Conservation (phyloP, 768 basidiomycete genomes). For the Trametes coccinea region DNA sequence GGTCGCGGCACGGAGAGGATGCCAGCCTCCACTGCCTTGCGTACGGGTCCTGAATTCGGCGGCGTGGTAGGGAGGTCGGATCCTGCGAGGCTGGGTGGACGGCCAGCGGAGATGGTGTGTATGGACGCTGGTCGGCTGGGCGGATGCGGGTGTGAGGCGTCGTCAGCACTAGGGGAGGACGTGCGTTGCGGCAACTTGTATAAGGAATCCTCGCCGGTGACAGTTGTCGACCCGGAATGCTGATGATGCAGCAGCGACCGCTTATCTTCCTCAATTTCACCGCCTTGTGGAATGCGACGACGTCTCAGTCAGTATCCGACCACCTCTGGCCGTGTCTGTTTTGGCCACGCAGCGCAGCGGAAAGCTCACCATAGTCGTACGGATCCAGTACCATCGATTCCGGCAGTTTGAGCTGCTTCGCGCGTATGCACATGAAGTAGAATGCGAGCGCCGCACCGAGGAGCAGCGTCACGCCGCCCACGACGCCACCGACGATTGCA, state of each 20-base stretch:
- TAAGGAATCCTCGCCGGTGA: too few species aligned
- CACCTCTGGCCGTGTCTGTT: too few species aligned
- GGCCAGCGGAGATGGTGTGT: neutral
- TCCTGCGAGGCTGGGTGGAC: neutral
- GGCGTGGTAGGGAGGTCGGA: neutral
- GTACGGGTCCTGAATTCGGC: neutral
- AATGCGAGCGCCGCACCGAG: neutral
- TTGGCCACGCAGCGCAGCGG: neutral
- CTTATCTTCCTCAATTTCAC: too few species aligned
- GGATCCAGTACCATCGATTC: neutral
- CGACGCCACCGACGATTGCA: slow-evolving; percentile 19
- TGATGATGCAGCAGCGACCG: too few species aligned
- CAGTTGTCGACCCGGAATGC: too few species aligned
- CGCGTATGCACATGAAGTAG: slow-evolving; percentile 4
- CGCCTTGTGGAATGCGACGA: too few species aligned
- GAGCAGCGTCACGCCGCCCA: slow-evolving; percentile 13
- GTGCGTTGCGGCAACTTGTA: too few species aligned
- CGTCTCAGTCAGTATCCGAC: too few species aligned
- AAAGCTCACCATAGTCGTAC: neutral
- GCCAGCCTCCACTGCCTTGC: neutral
- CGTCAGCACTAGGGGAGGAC: too few species aligned
- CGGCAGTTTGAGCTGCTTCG: neutral
- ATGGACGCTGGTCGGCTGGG: too few species aligned
- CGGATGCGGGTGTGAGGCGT: too few species aligned
- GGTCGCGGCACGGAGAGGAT: neutral